Evolutionary conservation across 202 grass and related monocot species (phyloP).

Genomic region (Zizania palustris): DNA sequence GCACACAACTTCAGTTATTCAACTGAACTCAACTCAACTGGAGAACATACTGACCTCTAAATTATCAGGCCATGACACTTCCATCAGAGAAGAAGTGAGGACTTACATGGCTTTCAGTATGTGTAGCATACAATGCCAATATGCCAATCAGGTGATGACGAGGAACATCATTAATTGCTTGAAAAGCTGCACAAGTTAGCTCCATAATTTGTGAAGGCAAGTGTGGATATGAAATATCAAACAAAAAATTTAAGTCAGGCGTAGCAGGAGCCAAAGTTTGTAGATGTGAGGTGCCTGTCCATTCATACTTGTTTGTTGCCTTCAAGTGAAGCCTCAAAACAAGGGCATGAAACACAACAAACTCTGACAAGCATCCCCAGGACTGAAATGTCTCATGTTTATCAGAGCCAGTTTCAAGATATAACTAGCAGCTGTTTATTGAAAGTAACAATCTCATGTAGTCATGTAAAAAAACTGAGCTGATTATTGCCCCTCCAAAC

Average conservation of each 20-base stretch:
- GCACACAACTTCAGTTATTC: background rate
- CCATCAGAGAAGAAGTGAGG: background rate
- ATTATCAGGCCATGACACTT: background rate
- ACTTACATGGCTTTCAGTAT: background rate
- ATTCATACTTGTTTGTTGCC: conserved; percentile 32
- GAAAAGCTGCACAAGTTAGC: conserved; percentile 21
- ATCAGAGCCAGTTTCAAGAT: background rate
- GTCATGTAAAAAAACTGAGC: background rate
- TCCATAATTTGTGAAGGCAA: conserved; percentile 13
- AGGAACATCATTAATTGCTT: conserved; percentile 17
- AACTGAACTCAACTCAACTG: background rate
- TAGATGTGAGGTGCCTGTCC: conserved; percentile 52
- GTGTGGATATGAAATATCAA: conserved; percentile 20
- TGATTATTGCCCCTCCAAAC: background rate
- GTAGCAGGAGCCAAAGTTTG: conserved; percentile 40
- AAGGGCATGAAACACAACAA: background rate
- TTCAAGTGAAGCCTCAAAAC: conserved; percentile 45
- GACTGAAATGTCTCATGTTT: background rate
- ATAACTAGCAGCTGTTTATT: background rate
- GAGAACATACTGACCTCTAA: background rate
- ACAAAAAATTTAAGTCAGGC: conserved; percentile 41
- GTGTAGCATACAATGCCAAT: conserved; percentile 9
- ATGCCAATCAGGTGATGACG: conserved; percentile 2
- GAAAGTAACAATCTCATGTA: background rate
- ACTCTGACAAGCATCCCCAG: background rate